These are phyloP conservation scores for Trichoderma gracile DNA, from an alignment of 2,329 filamentous ascomycete species.

Conservation along the genomic window DNA sequence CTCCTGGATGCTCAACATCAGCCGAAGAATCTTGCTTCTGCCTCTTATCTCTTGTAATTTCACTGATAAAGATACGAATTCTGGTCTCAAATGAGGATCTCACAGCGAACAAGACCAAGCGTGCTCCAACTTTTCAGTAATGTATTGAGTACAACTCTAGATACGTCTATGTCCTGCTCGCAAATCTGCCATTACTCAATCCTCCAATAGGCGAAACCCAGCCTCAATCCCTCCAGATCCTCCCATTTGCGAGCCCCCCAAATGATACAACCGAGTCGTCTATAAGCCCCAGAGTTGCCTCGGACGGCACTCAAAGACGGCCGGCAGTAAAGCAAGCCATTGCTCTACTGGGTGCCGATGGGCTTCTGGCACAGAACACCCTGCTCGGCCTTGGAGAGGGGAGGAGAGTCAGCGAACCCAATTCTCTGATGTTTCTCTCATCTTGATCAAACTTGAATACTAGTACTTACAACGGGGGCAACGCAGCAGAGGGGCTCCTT, in stretches of 20 bases:
- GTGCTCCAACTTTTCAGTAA: not conserved
- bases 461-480: not conserved
- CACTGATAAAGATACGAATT: too few species aligned
- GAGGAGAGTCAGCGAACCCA: too few species aligned
- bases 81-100: too few species aligned
- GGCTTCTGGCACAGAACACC: not conserved
- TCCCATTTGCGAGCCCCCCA: not conserved
- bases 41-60: too few species aligned
- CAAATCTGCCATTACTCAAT: not conserved
- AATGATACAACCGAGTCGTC: not conserved
- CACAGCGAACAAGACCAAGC: too few species aligned
- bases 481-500: not conserved
- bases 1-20: too few species aligned
- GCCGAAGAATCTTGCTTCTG: too few species aligned
- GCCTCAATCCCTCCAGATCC: not conserved
- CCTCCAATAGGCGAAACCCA: not conserved
- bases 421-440: too few species aligned
- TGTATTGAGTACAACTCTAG: not conserved
- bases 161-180: not conserved
- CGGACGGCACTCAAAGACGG: too few species aligned
- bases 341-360: not conserved
- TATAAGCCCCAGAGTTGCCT: too few species aligned
- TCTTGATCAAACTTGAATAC: too few species aligned
- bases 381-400: not conserved
- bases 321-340: too few species aligned